Evolutionary conservation across 1,284 basidiomycete genomes (phyloP).

Genomic region (Papiliotrema laurentii): DNA sequence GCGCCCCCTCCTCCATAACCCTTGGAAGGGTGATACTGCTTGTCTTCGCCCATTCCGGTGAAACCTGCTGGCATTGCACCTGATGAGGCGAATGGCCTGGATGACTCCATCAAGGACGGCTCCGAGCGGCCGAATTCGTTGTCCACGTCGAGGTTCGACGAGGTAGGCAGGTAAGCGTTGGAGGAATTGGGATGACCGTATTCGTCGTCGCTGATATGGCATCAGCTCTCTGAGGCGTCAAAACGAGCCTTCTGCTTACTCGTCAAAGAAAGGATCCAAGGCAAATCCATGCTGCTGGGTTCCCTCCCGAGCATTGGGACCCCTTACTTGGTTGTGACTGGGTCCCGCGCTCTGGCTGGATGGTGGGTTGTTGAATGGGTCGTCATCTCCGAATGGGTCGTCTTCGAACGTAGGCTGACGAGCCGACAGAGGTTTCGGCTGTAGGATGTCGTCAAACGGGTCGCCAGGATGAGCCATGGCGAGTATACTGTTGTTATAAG

Average conservation of each 20-base stretch:
- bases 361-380: constrained; percentile 10
- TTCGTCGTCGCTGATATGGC: constrained; percentile 40
- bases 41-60: constrained; percentile 14
- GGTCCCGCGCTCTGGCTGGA: constrained; percentile 3
- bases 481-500: too few relatives aligned
- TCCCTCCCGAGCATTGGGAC: not conserved
- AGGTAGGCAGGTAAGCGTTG: constrained; percentile 30
- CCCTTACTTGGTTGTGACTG: not conserved
- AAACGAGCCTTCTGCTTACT: constrained; percentile 26
- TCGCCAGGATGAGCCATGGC: too few relatives aligned
- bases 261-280: constrained; percentile 49
- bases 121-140: constrained; percentile 22
- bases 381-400: constrained; percentile 33
- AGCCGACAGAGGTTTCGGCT: constrained; percentile 27
- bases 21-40: constrained; percentile 14
- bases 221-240: not conserved
- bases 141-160: constrained; percentile 19
- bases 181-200: constrained; percentile 28
- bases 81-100: constrained; percentile 34
- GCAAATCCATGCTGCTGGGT: constrained; percentile 33
- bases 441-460: constrained; percentile 45
- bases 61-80: constrained; percentile 40
- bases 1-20: constrained; percentile 13
- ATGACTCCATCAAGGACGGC: constrained; percentile 23
- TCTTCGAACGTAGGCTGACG: constrained; percentile 13